Conservation (phyloP, 176 grass and related monocot genomes). For the Eragrostis nindensis region DNA sequence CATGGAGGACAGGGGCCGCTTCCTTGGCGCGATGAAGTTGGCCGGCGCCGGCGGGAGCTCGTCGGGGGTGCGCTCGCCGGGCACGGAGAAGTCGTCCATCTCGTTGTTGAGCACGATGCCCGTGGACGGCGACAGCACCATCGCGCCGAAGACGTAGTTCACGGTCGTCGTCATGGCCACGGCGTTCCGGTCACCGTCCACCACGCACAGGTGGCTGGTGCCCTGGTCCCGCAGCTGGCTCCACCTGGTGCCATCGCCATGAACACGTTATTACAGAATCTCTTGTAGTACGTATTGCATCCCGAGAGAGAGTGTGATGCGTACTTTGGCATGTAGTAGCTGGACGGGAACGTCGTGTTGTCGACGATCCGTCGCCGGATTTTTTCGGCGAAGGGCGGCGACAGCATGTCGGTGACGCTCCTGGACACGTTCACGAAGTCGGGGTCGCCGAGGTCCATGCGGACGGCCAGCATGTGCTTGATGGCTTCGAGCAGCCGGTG, state of each 20-base stretch:
- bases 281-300: background rate
- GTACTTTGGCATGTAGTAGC: conserved; percentile 84
- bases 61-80: conserved; percentile 51
- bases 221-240: conserved; percentile 72
- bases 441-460: conserved; percentile 88
- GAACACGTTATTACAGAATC: background rate
- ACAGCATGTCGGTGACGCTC: conserved; percentile 71
- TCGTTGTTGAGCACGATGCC: conserved; percentile 91
- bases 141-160: conserved; percentile 67
- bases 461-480: conserved; percentile 73
- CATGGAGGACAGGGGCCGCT: conserved; percentile 88
- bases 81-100: conserved; percentile 95
- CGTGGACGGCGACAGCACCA: conserved; percentile 75
- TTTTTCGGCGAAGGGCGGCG: conserved; percentile 54
- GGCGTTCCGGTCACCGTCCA: conserved; percentile 84
- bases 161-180: conserved; percentile 85
- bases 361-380: conserved; percentile 62
- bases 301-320: too few relatives aligned
- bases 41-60: conserved; percentile 78
- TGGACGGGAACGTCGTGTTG: conserved; percentile 72
- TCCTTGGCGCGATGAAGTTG: conserved; percentile 78
- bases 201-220: conserved; percentile 82
- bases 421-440: conserved; percentile 59
- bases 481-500: conserved; percentile 77
- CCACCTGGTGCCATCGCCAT: conserved; percentile 52